Conservation (phyloP, 2,329 filamentous ascomycete species). For the Scedosporium aurantiacum region DNA sequence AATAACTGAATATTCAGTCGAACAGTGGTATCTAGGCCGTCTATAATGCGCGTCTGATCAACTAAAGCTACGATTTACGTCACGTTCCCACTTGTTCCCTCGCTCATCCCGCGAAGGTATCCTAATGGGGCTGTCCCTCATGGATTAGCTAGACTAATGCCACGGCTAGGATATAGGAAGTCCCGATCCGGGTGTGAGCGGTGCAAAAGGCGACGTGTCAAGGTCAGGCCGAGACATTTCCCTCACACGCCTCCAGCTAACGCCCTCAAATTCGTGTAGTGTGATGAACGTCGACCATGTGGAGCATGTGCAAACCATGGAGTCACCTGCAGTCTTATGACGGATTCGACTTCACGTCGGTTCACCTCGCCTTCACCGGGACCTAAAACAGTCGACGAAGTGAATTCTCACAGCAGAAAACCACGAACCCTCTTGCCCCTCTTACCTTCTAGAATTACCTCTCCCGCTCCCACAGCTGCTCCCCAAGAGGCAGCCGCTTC, state of each 20-base stretch:
- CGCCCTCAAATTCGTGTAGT: constrained; percentile 14
- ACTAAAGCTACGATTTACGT: background rate
- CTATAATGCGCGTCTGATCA: background rate
- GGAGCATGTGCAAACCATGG: constrained; percentile 24
- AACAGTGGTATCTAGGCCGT: background rate
- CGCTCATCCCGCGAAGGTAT: background rate
- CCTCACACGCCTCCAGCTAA: background rate
- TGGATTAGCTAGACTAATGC: constrained; percentile 8
- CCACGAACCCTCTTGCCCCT: background rate
- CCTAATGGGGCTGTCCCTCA: background rate
- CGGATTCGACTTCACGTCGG: constrained; percentile 7
- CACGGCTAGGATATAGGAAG: constrained; percentile 23
- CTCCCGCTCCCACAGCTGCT: background rate
- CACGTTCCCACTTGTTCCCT: background rate
- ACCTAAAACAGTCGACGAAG: constrained; percentile 14
- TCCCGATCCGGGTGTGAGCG: constrained; percentile 22
- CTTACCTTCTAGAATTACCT: background rate
- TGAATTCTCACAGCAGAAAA: background rate
- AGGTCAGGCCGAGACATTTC: constrained; percentile 14
- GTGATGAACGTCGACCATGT: constrained; percentile 27
- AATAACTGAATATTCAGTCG: background rate
- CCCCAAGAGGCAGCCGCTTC: background rate
- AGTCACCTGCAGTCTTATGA: constrained; percentile 20
- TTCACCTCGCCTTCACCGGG: constrained; percentile 9
- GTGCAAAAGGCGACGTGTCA: constrained; percentile 26